Conservation (phyloP, 176 grass and related monocot species). For the Juncus inflexus region DNA sequence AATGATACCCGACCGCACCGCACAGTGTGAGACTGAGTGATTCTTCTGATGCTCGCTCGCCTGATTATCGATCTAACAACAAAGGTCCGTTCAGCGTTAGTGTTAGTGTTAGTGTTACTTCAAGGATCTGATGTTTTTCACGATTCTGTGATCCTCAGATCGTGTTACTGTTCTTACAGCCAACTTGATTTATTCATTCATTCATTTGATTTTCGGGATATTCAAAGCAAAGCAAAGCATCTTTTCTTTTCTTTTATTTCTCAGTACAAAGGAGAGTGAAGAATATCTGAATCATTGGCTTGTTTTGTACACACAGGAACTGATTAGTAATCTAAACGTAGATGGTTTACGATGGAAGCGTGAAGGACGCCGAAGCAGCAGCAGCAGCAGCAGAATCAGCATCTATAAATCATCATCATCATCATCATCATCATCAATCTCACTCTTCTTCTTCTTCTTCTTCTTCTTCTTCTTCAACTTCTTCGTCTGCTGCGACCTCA, state of each 20-base stretch:
- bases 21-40: not conserved
- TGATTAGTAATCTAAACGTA: constrained; percentile 14
- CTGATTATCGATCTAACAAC: constrained; percentile 24
- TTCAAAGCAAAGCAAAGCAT: not conserved
- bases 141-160: not conserved
- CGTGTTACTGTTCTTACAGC: not conserved
- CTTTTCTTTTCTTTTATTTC: constrained; percentile 7
- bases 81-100: not conserved
- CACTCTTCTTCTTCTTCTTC: too few relatives aligned
- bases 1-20: not conserved
- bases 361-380: constrained; percentile 35
- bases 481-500: constrained; percentile 12
- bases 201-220: constrained; percentile 17
- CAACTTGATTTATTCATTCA: constrained; percentile 17
- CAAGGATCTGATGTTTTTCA: constrained; percentile 6
- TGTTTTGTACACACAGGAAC: not conserved
- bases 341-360: constrained; percentile 47
- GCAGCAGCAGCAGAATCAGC: constrained; percentile 23
- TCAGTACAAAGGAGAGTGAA: not conserved
- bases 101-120: not conserved
- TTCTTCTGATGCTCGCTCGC: not conserved
- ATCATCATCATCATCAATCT: too few relatives aligned
- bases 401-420: not conserved
- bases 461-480: constrained; percentile 15
- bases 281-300: not conserved